Conservation (phyloP, 1,284 basidiomycete species). For the Mycena sp. region DNA sequence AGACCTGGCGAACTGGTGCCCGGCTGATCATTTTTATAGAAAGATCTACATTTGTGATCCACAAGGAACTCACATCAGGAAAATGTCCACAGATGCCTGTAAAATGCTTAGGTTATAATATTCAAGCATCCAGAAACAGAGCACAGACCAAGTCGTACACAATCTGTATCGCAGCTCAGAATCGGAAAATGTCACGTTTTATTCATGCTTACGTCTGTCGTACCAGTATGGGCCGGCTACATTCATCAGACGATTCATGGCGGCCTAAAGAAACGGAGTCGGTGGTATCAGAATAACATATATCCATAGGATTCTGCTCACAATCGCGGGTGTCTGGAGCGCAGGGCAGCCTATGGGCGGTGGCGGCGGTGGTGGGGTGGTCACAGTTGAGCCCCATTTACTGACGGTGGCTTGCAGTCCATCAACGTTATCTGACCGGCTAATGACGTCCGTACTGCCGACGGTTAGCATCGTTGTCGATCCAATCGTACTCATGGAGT, state of each 20-base stretch:
- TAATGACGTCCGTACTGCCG: slow-evolving; percentile 57
- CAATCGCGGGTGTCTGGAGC: slow-evolving; percentile 4
- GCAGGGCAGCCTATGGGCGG: slow-evolving; percentile 7
- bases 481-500: slow-evolving; percentile 71
- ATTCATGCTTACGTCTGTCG: neutral
- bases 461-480: slow-evolving; percentile 66
- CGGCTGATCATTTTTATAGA: neutral
- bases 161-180: neutral
- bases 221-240: slow-evolving; percentile 5
- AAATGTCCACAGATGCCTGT: slow-evolving; percentile 15
- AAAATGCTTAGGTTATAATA: neutral
- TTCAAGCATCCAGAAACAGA: neutral
- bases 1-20: slow-evolving; percentile 12
- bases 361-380: neutral
- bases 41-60: neutral
- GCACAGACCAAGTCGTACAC: neutral
- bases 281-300: neutral
- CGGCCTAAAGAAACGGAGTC: slow-evolving; percentile 1
- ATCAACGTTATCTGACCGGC: slow-evolving; percentile 58
- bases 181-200: neutral
- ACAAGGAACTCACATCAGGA: neutral
- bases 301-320: too few relatives aligned
- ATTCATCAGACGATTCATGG: slow-evolving; percentile 6
- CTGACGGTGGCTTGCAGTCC: slow-evolving; percentile 39
- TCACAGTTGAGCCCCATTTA: slow-evolving; percentile 23